Evolutionary conservation across 768 basidiomycete genomes (phyloP).

Genomic region (Amanita rubescens): DNA sequence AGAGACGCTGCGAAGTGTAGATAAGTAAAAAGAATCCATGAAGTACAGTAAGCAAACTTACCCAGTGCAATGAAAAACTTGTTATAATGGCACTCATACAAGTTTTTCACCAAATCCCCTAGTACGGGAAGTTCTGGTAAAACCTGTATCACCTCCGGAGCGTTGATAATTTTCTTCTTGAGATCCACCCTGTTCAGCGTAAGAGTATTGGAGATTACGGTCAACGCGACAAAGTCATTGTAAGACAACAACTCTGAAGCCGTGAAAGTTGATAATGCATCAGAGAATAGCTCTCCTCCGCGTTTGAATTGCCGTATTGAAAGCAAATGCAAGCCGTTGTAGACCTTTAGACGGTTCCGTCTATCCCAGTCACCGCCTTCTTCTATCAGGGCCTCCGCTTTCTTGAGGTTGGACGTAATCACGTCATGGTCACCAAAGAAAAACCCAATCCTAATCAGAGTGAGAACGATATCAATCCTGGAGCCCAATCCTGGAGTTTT

Average conservation of each 20-base stretch:
- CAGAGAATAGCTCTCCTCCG: constrained; percentile 79
- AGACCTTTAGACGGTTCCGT: constrained; percentile 94
- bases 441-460: constrained; percentile 82
- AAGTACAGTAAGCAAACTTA: constrained; percentile 22
- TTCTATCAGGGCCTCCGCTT: constrained; percentile 87
- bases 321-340: constrained; percentile 77
- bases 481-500: constrained; percentile 92
- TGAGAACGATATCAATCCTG: constrained; percentile 87
- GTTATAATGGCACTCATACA: constrained; percentile 92
- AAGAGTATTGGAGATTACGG: constrained; percentile 73
- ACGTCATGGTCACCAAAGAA: constrained; percentile 79
- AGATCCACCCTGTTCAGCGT: constrained; percentile 76
- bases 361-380: constrained; percentile 98
- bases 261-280: constrained; percentile 91
- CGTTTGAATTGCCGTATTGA: constrained; percentile 90
- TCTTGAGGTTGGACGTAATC: constrained; percentile 62
- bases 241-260: constrained; percentile 85
- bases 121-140: constrained; percentile 79
- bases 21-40: constrained; percentile 3
- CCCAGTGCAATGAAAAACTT: constrained; percentile 90
- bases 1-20: constrained; percentile 54
- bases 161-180: constrained; percentile 86
- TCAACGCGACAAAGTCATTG: constrained; percentile 83
- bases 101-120: constrained; percentile 73
- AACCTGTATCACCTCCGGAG: constrained; percentile 84